Evolutionary conservation across 768 basidiomycete genomes (phyloP), one percentile per base, ranked within the genome.

Genomic region (Amanita rimosa): DNA sequence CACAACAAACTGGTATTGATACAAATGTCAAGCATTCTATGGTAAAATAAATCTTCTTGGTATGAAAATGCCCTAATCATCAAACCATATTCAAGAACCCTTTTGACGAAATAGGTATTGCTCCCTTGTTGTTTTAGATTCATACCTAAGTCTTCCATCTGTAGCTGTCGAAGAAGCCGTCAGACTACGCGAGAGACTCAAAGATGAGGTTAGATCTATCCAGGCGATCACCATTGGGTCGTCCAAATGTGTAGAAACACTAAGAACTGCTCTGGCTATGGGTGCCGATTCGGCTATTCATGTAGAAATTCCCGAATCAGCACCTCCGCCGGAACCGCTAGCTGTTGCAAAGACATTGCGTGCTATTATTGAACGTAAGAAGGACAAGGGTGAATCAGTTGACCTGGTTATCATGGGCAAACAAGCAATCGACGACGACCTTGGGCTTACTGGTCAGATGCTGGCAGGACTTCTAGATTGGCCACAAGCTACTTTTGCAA

Each of bases 1-100:
- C 92, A 5, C 82, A 86, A 55, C 91, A 96, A 61, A 96, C 92
- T 31, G 96, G 93, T 11, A 81, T 99, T 36, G 95, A 99, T 72
- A 83, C 88, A 49, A 92, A 85, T 64, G 95, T 96, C 57, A 99
- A 99, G 75, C 96, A 99, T 68, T 94, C 92, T 1, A 97, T 99
- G 94, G 95, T 93, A 55, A 56, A 82, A 57, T 19, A 2, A 31
- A 35, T 4, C 10, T 45, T 2, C 6, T 45, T 13, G 17, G 17
- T 10, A 33, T 7, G 13, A 17, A 21, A 21, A 21, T 5, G 8
- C 38, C 11, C 14, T 45, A 22, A 13, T 45, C 34, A 45, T 34
- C 44, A 24, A 33, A 19, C 29, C 16, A 7, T 52, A 21, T 36
- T 51, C 13, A n/a, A 97, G 94, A 98, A 98, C 66, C 95, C 96